Evolutionary conservation across 1,284 basidiomycete genomes (phyloP).

Genomic region (Meira miltonrushii): DNA sequence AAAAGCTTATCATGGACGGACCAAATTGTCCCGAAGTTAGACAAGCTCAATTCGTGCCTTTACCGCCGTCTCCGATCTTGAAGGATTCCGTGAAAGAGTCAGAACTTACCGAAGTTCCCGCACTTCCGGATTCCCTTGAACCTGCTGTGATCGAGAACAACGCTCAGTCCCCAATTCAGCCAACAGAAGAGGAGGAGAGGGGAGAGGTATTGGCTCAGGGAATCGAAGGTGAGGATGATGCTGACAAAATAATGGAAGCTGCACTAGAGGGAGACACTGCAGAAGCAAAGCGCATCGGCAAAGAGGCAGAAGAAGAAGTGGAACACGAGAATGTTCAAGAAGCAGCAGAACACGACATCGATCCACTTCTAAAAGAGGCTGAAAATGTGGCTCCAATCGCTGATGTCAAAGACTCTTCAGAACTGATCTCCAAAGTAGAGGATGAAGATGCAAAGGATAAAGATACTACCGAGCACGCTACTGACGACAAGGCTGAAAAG

Average conservation of each 20-base stretch:
- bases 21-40: constrained; percentile 3
- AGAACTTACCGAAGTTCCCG: not conserved
- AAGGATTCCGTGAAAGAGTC: not conserved
- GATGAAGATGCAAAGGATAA: too few relatives aligned
- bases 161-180: not conserved
- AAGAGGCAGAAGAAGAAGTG: not conserved
- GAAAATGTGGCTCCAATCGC: too few relatives aligned
- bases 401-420: too few relatives aligned
- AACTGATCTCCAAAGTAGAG: too few relatives aligned
- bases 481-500: too few relatives aligned
- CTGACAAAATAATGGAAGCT: constrained; percentile 1
- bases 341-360: too few relatives aligned
- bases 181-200: not conserved
- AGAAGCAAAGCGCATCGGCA: not conserved
- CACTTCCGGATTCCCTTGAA: not conserved
- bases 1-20: constrained; percentile 8
- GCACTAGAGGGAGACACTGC: not conserved
- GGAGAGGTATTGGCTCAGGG: not conserved
- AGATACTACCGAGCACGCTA: too few relatives aligned
- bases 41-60: constrained; percentile 6
- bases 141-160: not conserved
- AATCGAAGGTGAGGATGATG: not conserved
- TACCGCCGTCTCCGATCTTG: constrained; percentile 9
- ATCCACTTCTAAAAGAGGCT: too few relatives aligned
- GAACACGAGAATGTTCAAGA: too few relatives aligned